Base-by-base conservation (phyloP, 2,329 filamentous ascomycete species). In the Epicoccum sorghinum region DNA sequence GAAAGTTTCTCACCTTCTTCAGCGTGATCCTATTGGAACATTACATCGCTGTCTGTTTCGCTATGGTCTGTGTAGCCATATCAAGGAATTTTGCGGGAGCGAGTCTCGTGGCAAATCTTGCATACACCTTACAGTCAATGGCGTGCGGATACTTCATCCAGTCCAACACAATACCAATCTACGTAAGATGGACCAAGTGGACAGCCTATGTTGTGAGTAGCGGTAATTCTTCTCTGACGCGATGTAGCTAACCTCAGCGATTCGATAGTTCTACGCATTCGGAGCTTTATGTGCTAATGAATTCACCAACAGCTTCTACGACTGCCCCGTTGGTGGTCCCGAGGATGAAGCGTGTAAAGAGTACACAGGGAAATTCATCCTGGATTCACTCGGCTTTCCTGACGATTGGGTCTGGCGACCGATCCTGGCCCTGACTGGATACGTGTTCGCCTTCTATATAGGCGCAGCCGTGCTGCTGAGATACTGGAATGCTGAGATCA, bases 121-220 rank as follows among this genome's bases (percentile, higher is more conserved):
- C 81, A 0, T 92, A 87, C 62, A 93, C 89, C 0, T 60, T 92
- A 18, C 89, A 93, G 67, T 88, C 83, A 2, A 85, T 91, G 77
- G 86, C 86, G 0, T 91, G 89, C 59, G 89, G 89, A 1, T 91
- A 88, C 71, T 92, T 93, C 60, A 85, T 92, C 12, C 89, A 92
- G 69, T 80, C 82, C 9, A 85, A 89, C 47, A 85, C 86, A 4
- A 89, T 93, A 3, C 88, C 89, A 0, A 79, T 92, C 1, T 93
- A 91, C 63, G 84, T 91, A n/a, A 81, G 89, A 50, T 93, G 89
- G 89, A 77, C 89, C 1, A 92, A 91, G 67, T 89, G 85, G 78
- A 80, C 81, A 23, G 82, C 84, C 1, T 88, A 86, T 59, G 80
- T 82, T 22, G 82, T 70, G 52, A 61, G 65, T 65, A 9, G 18